Conservation (phyloP, 495 filamentous ascomycete genomes). For the Penicillium odoratum region DNA sequence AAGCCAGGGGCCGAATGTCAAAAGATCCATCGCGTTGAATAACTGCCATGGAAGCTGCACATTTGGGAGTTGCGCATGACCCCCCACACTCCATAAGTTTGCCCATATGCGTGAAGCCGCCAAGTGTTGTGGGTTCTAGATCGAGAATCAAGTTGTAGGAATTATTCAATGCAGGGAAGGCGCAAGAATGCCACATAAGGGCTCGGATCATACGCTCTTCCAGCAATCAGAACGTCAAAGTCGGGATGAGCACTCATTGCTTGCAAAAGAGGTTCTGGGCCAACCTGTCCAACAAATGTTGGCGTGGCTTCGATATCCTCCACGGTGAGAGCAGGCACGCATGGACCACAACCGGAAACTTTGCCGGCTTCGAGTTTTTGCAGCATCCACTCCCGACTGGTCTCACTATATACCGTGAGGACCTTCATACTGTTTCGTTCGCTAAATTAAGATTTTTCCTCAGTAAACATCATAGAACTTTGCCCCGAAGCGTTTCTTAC, state of each 20-base stretch:
- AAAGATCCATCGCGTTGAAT: conserved; percentile 39
- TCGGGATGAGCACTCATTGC: not conserved
- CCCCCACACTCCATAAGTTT: conserved; percentile 56
- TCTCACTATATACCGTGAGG: too few relatives aligned
- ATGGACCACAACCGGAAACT: not conserved
- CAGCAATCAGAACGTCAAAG: conserved; percentile 44
- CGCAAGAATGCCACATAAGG: conserved; percentile 49
- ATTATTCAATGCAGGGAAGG: not conserved
- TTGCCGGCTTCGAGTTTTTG: not conserved
- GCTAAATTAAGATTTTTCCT: too few relatives aligned
- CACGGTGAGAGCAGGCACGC: not conserved
- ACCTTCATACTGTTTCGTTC: too few relatives aligned
- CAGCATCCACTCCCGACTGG: too few relatives aligned
- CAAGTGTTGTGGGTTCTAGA: conserved; percentile 22
- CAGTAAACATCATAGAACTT: too few relatives aligned
- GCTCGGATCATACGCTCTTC: conserved; percentile 50
- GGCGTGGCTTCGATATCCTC: not conserved
- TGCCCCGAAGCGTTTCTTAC: too few relatives aligned
- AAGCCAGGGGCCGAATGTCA: conserved; percentile 37
- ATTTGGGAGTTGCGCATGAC: conserved; percentile 47
- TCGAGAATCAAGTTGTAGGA: not conserved
- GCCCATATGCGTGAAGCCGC: conserved; percentile 49
- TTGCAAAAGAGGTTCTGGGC: not conserved
- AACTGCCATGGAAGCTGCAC: conserved; percentile 34
- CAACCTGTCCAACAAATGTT: not conserved